Evolutionary conservation across 805 yeast genomes (phyloP), one percentile per base, ranked within the genome.

Genomic region (Kuraishia floccosa): DNA sequence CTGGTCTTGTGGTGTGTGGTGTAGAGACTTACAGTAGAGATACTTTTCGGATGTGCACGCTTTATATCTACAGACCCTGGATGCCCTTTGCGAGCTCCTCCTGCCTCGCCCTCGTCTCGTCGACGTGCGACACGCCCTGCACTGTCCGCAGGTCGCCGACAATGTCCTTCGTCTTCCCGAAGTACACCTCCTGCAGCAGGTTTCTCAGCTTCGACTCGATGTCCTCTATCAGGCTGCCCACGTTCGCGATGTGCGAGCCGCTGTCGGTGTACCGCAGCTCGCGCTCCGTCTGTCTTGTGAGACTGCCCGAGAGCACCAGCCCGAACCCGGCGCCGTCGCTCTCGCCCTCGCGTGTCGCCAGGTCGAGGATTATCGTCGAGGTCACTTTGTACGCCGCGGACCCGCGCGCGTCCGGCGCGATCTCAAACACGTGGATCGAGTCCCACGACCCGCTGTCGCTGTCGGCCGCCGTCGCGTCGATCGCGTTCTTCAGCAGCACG

Each of bases 141-240:
- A 41, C 58, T 2, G 60, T 67, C 49, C 85, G 67, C 24, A 77
- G 57, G 41, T 79, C 86, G 17, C 81, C 77, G 28, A 87, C 63
- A 30, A 91, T 78, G 48, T 89, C 96, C 47, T 83, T 76, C 13
- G 95, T 83, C 60, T 89, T 89, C 44, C 94, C 96, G 49, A 89
- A 89, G 52, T 89, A 89, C 17, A 89, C 96, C 39, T 85, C 94
- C 52, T 89, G 94, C 39, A 89, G 64, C 61, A 82, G 62, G 43
- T 82, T 83, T 54, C 98, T 72, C 59, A 89, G 62, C 50, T 80
- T 84, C 37, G 79, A 75, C 58, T 89, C 98, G 26, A 83, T 68
- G 38, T 84, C 94, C 55, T 89, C 98, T 10, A 91, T 70, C 39
- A 86, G 52, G 3, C 80, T 62, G 19, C 98, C 98, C 37, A 89